Conservation (phyloP, 495 filamentous ascomycete genomes). For the Tuber borchii region DNA sequence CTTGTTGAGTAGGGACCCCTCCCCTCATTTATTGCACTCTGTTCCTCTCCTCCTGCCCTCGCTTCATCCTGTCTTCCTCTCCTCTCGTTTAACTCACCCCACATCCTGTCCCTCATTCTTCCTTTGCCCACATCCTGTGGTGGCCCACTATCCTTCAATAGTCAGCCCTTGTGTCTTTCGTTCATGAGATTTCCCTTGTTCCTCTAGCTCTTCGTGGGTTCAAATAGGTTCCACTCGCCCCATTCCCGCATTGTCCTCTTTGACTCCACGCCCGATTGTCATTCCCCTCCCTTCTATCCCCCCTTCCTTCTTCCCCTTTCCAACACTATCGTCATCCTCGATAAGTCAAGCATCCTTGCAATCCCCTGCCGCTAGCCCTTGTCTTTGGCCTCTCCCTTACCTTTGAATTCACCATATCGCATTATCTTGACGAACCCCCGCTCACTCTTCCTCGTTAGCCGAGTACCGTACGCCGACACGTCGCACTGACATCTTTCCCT, state of each 20-base stretch:
- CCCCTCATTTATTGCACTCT: conserved; percentile 2
- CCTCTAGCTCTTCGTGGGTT: neutral
- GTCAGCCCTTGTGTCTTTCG: neutral
- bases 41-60: neutral
- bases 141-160: neutral
- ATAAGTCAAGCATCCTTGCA: neutral
- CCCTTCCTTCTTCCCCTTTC: neutral
- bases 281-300: neutral
- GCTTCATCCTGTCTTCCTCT: neutral
- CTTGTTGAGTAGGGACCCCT: neutral
- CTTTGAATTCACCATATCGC: neutral
- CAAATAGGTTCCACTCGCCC: neutral
- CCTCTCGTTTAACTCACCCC: neutral
- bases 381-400: neutral
- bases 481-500: neutral
- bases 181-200: neutral
- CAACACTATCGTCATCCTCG: neutral
- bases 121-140: neutral
- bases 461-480: neutral
- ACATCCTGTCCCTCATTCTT: neutral
- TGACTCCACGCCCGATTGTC: neutral
- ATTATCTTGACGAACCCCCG: neutral
- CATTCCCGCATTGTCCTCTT: neutral
- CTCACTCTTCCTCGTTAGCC: neutral
- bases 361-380: neutral